Percentiles rank a stretch among this genome's conserved stretches.
Evolutionary conservation across 306 rosid species (phyloP).

Genomic region (Boehmeria nivea): DNA sequence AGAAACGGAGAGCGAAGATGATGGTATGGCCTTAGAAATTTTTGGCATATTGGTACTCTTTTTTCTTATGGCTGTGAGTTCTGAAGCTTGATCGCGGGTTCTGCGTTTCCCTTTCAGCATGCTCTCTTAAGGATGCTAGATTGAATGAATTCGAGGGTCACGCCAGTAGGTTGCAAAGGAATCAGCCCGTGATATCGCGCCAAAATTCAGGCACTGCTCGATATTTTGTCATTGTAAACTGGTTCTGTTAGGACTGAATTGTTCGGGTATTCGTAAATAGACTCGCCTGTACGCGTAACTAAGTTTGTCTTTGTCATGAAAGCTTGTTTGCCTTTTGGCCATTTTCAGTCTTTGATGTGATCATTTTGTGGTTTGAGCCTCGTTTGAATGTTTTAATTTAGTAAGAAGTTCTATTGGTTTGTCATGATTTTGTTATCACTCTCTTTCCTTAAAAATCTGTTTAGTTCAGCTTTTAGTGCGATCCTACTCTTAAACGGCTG

Average conservation of each 20-base stretch:
- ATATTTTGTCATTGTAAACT: slow-evolving; percentile 16
- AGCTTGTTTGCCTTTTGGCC: too few species aligned
- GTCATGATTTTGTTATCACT: too few species aligned
- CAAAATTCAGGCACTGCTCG: slow-evolving; percentile 54
- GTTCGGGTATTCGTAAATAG: too few species aligned
- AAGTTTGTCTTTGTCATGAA: too few species aligned
- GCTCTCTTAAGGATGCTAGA: slow-evolving; percentile 44
- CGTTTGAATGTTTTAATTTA: background rate
- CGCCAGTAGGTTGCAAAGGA: slow-evolving; percentile 37
- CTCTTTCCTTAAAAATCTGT: too few species aligned
- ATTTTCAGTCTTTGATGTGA: too few species aligned
- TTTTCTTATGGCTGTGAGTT: slow-evolving; percentile 1
- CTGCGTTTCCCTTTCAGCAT: slow-evolving; percentile 43
- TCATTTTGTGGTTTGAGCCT: slow-evolving; percentile 1
- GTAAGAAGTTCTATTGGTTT: too few species aligned
- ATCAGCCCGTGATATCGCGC: slow-evolving; percentile 31
- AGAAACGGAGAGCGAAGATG: slow-evolving; percentile 96
- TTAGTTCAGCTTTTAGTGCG: too few species aligned
- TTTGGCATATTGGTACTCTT: background rate
- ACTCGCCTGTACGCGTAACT: too few species aligned
- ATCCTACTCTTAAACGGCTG: too few species aligned
- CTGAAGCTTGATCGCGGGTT: slow-evolving; percentile 15
- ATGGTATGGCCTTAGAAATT: slow-evolving; percentile 46
- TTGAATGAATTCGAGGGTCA: slow-evolving; percentile 28
- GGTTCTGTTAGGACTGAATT: too few species aligned